These are phyloP conservation scores for Pythium graminicola DNA, from an alignment of 352 stramenopile genomes.

Conservation along the genomic window DNA sequence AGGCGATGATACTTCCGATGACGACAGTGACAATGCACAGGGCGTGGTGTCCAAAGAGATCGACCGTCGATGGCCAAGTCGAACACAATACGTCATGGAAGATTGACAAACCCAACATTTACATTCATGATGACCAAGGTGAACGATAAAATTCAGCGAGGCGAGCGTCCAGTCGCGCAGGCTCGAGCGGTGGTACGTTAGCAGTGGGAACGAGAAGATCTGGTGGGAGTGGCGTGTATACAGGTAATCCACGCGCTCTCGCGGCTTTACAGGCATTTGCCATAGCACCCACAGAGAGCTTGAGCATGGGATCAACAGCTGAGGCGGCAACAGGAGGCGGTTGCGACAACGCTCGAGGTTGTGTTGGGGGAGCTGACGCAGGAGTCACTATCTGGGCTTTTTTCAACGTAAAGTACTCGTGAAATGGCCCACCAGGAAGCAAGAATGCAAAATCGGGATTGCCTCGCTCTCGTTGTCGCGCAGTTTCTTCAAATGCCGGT, in stretches of 20 bases:
- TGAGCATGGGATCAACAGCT: slow-evolving; percentile 4
- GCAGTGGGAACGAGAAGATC: slow-evolving; percentile 29
- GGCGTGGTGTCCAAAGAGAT: not conserved
- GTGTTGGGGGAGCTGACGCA: not conserved
- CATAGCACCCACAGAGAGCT: slow-evolving; percentile 37
- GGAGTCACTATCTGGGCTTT: slow-evolving; percentile 30
- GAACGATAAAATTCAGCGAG: slow-evolving; percentile 51
- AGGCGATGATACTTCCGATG: not conserved
- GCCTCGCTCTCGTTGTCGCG: slow-evolving; percentile 32
- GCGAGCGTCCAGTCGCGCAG: slow-evolving; percentile 44
- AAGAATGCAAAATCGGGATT: slow-evolving; percentile 62
- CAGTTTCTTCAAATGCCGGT: slow-evolving; percentile 44
- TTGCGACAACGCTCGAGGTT: too few species aligned
- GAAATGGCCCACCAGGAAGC: slow-evolving; percentile 28
- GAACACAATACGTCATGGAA: slow-evolving; percentile 10
- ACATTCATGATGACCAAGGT: not conserved
- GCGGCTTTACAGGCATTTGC: slow-evolving; percentile 48
- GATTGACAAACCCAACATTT: slow-evolving; percentile 5
- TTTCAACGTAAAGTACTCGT: slow-evolving; percentile 49
- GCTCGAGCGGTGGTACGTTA: slow-evolving; percentile 34
- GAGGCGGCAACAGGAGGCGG: not conserved
- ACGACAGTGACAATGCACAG: not conserved
- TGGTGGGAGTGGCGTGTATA: slow-evolving; percentile 35
- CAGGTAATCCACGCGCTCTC: slow-evolving; percentile 24
- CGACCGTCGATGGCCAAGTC: not conserved